These are phyloP conservation scores for Nicotiana undulata DNA, from an alignment of 257 asterid genomes.

Conservation along the genomic window DNA sequence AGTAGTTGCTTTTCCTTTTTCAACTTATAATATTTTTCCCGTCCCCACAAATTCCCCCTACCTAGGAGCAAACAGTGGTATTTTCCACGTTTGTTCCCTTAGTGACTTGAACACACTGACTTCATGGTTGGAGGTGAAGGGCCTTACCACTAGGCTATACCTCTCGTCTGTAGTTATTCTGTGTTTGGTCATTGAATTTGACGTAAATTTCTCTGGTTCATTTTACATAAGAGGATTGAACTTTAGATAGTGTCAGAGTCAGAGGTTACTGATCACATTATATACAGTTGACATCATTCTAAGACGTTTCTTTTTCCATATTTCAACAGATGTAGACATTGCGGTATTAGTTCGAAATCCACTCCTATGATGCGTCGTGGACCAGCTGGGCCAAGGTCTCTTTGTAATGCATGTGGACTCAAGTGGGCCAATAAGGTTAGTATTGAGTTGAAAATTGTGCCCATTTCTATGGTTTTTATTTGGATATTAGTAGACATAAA, in stretches of 20 bases:
- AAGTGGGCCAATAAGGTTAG: slow-evolving; percentile 92
- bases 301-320: neutral
- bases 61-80: neutral
- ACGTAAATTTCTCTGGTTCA: neutral
- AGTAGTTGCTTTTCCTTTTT: neutral
- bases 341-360: slow-evolving; percentile 82
- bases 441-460: neutral
- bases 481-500: neutral
- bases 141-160: neutral
- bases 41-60: neutral
- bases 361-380: slow-evolving; percentile 99
- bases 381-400: slow-evolving; percentile 87
- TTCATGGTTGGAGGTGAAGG: neutral
- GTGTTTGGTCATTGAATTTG: neutral
- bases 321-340: slow-evolving; percentile 69
- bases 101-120: neutral
- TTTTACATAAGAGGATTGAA: neutral
- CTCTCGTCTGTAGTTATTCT: neutral
- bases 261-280: neutral
- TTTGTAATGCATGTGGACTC: slow-evolving; percentile 95
- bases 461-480: neutral
- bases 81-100: neutral
- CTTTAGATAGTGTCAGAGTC: neutral
- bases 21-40: neutral
- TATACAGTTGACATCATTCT: neutral